phyloP scores from a whole-genome alignment of 345 rosid species.

The Arabis alpina region DNA sequence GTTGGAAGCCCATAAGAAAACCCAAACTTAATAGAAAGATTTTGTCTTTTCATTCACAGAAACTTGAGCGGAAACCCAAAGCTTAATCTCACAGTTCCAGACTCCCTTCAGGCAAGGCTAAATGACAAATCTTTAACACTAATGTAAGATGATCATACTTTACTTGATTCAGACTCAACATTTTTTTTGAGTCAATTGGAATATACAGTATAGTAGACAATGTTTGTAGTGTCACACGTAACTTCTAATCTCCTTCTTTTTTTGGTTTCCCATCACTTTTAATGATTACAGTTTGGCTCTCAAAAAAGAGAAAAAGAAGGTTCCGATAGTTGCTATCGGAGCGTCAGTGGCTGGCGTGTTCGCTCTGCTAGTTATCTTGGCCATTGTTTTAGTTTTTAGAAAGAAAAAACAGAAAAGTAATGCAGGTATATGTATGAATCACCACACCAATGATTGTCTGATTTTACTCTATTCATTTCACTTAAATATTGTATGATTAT shows the following conservation, averaged over 20 bases:
- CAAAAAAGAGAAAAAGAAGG: not conserved
- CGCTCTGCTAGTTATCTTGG: slow-evolving; percentile 20
- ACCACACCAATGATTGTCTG: not conserved
- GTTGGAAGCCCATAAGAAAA: too few species aligned
- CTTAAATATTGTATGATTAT: not conserved
- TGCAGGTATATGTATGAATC: slow-evolving; percentile 5
- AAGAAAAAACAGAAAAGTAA: slow-evolving; percentile 4
- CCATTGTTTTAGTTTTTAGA: slow-evolving; percentile 23
- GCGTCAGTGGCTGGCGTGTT: slow-evolving; percentile 24
- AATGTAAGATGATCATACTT: slow-evolving; percentile 32
- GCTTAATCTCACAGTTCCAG: slow-evolving; percentile 27
- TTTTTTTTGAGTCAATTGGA: too few species aligned
- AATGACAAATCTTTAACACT: slow-evolving; percentile 31
- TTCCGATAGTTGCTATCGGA: slow-evolving; percentile 17
- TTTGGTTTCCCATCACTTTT: not conserved
- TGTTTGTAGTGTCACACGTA: too few species aligned
- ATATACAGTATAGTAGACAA: too few species aligned
- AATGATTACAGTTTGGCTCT: slow-evolving; percentile 22
- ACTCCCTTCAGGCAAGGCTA: slow-evolving; percentile 11
- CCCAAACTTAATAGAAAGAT: too few species aligned
- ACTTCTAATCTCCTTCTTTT: not conserved
- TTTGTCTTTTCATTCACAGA: slow-evolving; percentile 19
- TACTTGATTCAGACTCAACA: slow-evolving; percentile 2
- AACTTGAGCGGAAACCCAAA: slow-evolving; percentile 39
- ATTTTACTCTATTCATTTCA: not conserved